Evolutionary conservation across 2,329 filamentous ascomycete species (phyloP), one percentile per base, ranked within the genome.

Genomic region (Aspergillus sp.): DNA sequence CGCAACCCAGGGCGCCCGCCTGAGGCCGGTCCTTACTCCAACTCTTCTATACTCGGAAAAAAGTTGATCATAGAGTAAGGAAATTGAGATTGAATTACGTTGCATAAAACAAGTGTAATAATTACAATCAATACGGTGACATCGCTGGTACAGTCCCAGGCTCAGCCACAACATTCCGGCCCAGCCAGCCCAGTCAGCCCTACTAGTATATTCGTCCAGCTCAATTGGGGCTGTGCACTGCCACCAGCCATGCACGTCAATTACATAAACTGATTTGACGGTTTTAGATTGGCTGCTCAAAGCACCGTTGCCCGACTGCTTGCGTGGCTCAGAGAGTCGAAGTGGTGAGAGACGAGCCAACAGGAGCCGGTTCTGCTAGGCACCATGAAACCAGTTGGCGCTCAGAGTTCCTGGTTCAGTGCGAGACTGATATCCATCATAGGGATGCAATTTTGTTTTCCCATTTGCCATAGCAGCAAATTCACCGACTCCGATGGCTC

Each of bases 231-330:
- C 27, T 30, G 9, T 30, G 27, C 27, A 30, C 34, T 45, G 48
- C 42, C 59, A 58, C 58, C 51, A 60, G 55, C 58, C 58, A 59
- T 56, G 34, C 20, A 45, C 41, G 12, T 54, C 46, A 30, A 51
- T 58, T 55, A 24, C n/a, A 13, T 41, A n/a, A 49, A 24, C 24
- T 49, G n/a, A 30, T 11, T 30, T 30, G 24, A 30, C 27, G 27
- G 27, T 9, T 9, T 11, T 9, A 30, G 27, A 30, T 44, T 50
- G 13, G 41, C 47, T 27, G 39, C 54, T 48, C 44, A 47, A 30
- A 34, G 34, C 34, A n/a, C 12, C 34, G 13, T 37, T 37, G 34
- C 13, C 34, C 13, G 41, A 30, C 30, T 46, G 45, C 40, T 48
- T 42, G 52, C 57, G 39, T 51, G 57, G 41, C 48, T 49, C 42